These are phyloP conservation scores for Diaporthe ilicicola DNA, from an alignment of 2,329 filamentous ascomycete genomes.

Conservation along the genomic window DNA sequence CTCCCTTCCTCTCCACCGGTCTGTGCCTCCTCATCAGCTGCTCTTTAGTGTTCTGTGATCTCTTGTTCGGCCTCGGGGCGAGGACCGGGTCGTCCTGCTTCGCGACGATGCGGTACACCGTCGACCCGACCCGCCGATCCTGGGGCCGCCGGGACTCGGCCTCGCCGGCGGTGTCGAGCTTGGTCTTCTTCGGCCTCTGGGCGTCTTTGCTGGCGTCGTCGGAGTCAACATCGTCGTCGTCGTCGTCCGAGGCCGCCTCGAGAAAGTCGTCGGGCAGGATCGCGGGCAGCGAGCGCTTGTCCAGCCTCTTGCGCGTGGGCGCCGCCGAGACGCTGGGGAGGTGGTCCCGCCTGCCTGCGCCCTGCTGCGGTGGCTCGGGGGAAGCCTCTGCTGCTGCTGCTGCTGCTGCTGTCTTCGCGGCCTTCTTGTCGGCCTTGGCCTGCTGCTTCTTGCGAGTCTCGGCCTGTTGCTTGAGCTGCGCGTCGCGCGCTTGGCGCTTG, in stretches of 20 bases:
- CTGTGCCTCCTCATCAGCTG: slow-evolving; percentile 56
- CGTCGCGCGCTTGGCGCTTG: slow-evolving; percentile 64
- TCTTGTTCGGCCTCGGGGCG: slow-evolving; percentile 57
- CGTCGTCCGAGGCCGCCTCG: slow-evolving; percentile 58
- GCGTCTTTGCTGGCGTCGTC: slow-evolving; percentile 32
- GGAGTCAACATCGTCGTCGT: slow-evolving; percentile 34
- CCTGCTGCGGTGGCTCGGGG: slow-evolving; percentile 32
- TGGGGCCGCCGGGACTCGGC: slow-evolving; percentile 46
- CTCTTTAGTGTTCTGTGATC: slow-evolving; percentile 52
- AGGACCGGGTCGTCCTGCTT: slow-evolving; percentile 55
- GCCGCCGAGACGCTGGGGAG: slow-evolving; percentile 23
- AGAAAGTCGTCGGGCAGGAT: slow-evolving; percentile 64
- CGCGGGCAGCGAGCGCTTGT: slow-evolving; percentile 51
- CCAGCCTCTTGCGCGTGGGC: slow-evolving; percentile 39
- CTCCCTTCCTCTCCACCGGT: slow-evolving; percentile 47
- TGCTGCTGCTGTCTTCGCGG: slow-evolving; percentile 35
- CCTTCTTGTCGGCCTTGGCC: slow-evolving; percentile 38
- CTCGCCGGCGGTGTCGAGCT: slow-evolving; percentile 49
- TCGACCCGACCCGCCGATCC: slow-evolving; percentile 61
- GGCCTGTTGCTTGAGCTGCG: slow-evolving; percentile 64
- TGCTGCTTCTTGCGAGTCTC: slow-evolving; percentile 53
- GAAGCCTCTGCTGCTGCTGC: slow-evolving; percentile 33
- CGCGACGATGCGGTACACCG: slow-evolving; percentile 60
- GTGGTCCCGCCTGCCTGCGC: slow-evolving; percentile 13
- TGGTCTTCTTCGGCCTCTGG: slow-evolving; percentile 52